Evolutionary conservation across 2,329 filamentous ascomycete genomes (phyloP).

Genomic region (Seiridium unicorne): DNA sequence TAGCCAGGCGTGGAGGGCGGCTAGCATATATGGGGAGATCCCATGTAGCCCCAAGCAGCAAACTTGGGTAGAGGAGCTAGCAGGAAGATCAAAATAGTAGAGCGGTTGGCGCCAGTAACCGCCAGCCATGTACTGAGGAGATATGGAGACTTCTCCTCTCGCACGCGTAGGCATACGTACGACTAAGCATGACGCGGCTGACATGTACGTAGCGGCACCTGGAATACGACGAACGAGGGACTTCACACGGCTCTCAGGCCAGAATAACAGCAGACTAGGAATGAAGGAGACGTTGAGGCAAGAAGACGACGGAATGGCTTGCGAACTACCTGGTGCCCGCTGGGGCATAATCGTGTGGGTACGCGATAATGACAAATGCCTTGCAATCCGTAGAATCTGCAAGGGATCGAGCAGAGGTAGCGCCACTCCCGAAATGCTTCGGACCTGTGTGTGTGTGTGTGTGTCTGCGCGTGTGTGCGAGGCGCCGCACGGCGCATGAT

Average conservation of each 20-base stretch:
- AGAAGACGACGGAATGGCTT: too few species aligned
- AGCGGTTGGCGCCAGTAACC: conserved; percentile 29
- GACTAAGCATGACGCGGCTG: too few species aligned
- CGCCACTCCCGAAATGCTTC: background rate
- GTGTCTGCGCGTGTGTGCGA: background rate
- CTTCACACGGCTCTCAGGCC: too few species aligned
- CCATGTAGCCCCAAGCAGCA: background rate
- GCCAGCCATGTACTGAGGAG: conserved; percentile 27
- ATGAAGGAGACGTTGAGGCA: too few species aligned
- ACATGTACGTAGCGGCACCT: too few species aligned
- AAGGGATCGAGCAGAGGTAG: background rate
- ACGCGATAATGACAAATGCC: background rate
- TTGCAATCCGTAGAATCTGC: background rate
- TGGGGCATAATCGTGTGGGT: too few species aligned
- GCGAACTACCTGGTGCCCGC: too few species aligned
- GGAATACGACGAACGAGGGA: too few species aligned
- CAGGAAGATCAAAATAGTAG: conserved; percentile 28
- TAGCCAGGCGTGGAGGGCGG: conserved; percentile 30
- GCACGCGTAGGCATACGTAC: too few species aligned
- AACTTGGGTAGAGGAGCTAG: conserved; percentile 12
- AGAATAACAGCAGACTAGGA: too few species aligned
- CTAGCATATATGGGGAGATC: conserved; percentile 19
- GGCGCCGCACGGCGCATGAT: background rate
- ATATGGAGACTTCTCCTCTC: too few species aligned
- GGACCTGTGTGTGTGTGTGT: background rate